Base-by-base conservation (phyloP, 257 asterid genomes). In the Nicotiana undulata region DNA sequence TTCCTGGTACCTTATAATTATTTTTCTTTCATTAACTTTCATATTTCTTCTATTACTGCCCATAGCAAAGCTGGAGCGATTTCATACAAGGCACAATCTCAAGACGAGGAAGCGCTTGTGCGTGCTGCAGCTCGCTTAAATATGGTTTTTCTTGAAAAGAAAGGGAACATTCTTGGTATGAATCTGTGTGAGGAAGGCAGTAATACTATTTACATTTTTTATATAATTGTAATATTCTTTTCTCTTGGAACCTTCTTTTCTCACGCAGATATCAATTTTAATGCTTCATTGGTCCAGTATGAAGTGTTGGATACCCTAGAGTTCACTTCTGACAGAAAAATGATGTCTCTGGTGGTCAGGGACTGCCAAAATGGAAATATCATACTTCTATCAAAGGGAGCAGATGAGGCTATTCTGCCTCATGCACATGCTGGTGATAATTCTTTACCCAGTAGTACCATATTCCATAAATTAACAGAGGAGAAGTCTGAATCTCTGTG, bases 31-130 rank as follows among this genome's bases (percentile, higher is more conserved):
- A 72, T 49, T 49, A 20, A 76, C 24, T 63, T 79, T 76, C 68
- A 53, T 82, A 79, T 82, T 53, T 65, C 68, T 76, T 80, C 79
- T 26, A 4, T 59, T 28, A 63, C 61, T 77, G 70, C 75, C 24
- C 80, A 31, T 90, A 96, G 99, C 83, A 92, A 90, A 82, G 88
- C 84, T 82, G 98, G 98, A 82, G 79, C 81, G 52, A 86, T 92
- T 77, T 89, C 90, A 67, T 96, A 94, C 82, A 96, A 96, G 90
- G 97, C 99, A 11, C 97, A 91, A 82, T 96, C 99, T 51, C 99
- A 96, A 90, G 99, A 96, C 81, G 99, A 96, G 87, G 99, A 96
- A 91, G 99, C 98, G 86, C 97, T 96, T 80, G 99, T 94, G 74
- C 94, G 86, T 61, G 99, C 98, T 76, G 98, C 99, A 80, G 95